Evolutionary conservation across 1,139 yeast genomes (phyloP), one percentile per base, ranked within the genome.

Genomic region (Diutina mesorugosa): DNA sequence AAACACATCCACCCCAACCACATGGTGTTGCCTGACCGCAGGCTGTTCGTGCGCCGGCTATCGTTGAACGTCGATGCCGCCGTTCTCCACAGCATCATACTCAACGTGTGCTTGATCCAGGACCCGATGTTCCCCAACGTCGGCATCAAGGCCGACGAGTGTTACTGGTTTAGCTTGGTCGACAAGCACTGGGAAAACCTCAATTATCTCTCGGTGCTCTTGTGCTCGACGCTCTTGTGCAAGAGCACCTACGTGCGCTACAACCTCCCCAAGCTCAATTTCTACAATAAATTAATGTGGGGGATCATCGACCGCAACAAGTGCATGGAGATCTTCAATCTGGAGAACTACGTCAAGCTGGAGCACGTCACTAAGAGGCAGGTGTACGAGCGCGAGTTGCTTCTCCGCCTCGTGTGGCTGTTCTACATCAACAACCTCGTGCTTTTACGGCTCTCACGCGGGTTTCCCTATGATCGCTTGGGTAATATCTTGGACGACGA

Each of bases 81-180:
- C 0, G 64, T 79, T 9, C 60, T 79, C 28, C 81, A 77, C 61
- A 74, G 80, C 3, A 73, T 82, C 64, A 74, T 79, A 60, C 70
- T 81, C 4, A 70, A 70, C 12, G 69, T 76, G 21, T 70, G 80
- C 55, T 18, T 28, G 16, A 12, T 47, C 12, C n/a, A 28, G 14
- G 51, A 47, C 18, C 18, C 12, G 4, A 16, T 16, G 28, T 7
- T 50, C 14, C 18, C n/a, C 35, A 14, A 4, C 10, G 10, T 14
- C 9, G 38, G 32, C 21, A 45, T 45, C 47, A 16, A 69, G 45
- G 66, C 65, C 35, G 72, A 63, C 55, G 71, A 77, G 52, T 64
- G 66, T 6, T 69, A 68, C 59, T 80, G 84, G 83, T 63, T 73
- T 35, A 65, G 64, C 45, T 63, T 72, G 4, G 72, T 69, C 21